Conservation (phyloP, 2,329 filamentous ascomycete species). For the Pseudocercospora crystallina region DNA sequence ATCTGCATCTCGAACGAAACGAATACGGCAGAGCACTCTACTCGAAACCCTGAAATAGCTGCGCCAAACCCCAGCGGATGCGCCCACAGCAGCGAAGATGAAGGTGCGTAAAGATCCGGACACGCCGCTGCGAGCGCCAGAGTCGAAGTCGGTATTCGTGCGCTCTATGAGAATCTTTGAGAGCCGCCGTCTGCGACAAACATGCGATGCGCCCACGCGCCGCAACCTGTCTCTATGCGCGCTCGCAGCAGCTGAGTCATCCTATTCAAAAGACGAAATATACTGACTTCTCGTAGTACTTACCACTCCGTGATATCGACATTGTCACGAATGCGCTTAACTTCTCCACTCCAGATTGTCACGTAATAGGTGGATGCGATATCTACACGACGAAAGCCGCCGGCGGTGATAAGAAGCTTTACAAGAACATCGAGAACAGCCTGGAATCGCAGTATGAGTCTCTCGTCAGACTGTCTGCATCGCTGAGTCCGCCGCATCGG, state of each 20-base stretch:
- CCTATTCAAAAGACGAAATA: not conserved
- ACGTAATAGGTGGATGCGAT: conserved; percentile 90
- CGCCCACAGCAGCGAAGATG: conserved; percentile 24
- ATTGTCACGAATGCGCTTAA: conserved; percentile 89
- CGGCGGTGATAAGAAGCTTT: conserved; percentile 92
- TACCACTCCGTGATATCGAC: conserved; percentile 88
- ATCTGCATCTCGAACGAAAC: too few species aligned
- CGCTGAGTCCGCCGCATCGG: conserved; percentile 74
- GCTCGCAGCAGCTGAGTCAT: conserved; percentile 6
- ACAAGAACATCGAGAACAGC: conserved; percentile 90
- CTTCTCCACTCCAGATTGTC: conserved; percentile 90
- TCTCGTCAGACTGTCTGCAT: conserved; percentile 79
- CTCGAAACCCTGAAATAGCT: too few species aligned
- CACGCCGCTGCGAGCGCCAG: conserved; percentile 8
- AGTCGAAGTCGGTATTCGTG: not conserved
- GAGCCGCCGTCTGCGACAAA: conserved; percentile 9
- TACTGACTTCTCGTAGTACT: conserved; percentile 62
- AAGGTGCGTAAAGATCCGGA: conserved; percentile 27
- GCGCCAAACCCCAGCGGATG: conserved; percentile 4
- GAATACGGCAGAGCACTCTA: too few species aligned
- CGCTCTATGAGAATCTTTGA: conserved; percentile 23
- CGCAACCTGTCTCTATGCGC: not conserved
- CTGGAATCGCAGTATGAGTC: conserved; percentile 90
- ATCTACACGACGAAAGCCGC: conserved; percentile 97
- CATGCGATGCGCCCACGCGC: not conserved